Evolutionary conservation across 495 filamentous ascomycete genomes (phyloP).

Genomic region (Penicillium verhagenii): DNA sequence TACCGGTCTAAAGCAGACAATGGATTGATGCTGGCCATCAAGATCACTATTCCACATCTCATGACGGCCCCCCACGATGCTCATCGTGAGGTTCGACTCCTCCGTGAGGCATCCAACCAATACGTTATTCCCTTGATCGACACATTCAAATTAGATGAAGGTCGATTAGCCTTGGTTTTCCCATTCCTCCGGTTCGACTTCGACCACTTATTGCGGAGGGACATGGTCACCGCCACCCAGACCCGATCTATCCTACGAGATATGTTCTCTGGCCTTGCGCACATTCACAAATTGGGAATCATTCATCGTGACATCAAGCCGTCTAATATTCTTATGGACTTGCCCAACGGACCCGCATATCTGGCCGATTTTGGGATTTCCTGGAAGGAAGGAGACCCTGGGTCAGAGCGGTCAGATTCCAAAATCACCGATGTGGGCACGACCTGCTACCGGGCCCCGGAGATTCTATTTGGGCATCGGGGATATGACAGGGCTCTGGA

Average conservation of each 20-base stretch:
- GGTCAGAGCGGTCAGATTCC: constrained; percentile 58
- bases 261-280: constrained; percentile 68
- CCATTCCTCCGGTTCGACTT: constrained; percentile 79
- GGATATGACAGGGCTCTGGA: constrained; percentile 71
- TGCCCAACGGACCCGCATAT: constrained; percentile 65
- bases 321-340: constrained; percentile 76
- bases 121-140: constrained; percentile 66
- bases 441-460: constrained; percentile 84
- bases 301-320: constrained; percentile 96
- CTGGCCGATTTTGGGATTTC: constrained; percentile 92
- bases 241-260: constrained; percentile 55
- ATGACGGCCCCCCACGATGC: constrained; percentile 79
- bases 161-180: constrained; percentile 73
- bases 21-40: constrained; percentile 65
- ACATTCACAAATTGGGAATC: constrained; percentile 71
- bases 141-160: constrained; percentile 69
- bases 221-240: constrained; percentile 42
- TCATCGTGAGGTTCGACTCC: constrained; percentile 70
- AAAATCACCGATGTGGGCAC: constrained; percentile 96
- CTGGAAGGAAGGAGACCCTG: constrained; percentile 63
- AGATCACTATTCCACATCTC: constrained; percentile 74
- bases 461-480: constrained; percentile 81
- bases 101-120: constrained; percentile 48
- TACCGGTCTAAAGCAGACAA: constrained; percentile 56
- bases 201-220: constrained; percentile 54